Evolutionary conservation across 73 alveolate genomes (phyloP).

Genomic region (Diophrys appendiculata): DNA sequence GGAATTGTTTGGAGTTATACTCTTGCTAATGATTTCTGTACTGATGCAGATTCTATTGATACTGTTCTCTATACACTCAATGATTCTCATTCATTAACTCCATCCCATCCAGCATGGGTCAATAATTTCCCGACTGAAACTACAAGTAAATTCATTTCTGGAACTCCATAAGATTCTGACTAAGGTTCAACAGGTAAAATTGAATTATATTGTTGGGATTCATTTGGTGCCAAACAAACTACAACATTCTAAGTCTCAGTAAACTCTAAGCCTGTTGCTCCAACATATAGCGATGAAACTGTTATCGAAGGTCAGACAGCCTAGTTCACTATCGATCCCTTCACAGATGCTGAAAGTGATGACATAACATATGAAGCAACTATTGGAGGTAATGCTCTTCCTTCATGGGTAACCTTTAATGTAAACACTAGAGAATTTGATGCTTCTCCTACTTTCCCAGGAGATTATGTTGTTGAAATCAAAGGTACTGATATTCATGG

Average conservation of each 20-base stretch:
- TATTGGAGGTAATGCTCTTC: slow-evolving; percentile 6
- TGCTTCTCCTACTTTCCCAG: slow-evolving; percentile 8
- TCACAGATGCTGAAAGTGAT: no score
- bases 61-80: background rate
- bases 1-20: slow-evolving; percentile 13
- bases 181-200: background rate
- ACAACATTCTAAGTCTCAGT: slow-evolving; percentile 7
- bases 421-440: background rate
- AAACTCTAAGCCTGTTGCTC: slow-evolving; percentile 7
- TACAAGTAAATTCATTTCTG: background rate
- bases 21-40: slow-evolving; percentile 7
- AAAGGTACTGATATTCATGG: slow-evolving; percentile 27
- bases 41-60: slow-evolving; percentile 5
- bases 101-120: background rate
- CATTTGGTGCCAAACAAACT: background rate
- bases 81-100: background rate
- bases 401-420: slow-evolving; percentile 12
- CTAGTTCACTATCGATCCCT: background rate
- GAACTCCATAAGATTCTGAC: background rate
- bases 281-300: slow-evolving; percentile 5
- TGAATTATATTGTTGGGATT: no score
- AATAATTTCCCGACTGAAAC: background rate
- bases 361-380: slow-evolving; percentile 6
- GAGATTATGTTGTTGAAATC: background rate
- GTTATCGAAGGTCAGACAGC: background rate